Evolutionary conservation across 2,329 filamentous ascomycete genomes (phyloP).

Genomic region (Talaromyces islandicus): DNA sequence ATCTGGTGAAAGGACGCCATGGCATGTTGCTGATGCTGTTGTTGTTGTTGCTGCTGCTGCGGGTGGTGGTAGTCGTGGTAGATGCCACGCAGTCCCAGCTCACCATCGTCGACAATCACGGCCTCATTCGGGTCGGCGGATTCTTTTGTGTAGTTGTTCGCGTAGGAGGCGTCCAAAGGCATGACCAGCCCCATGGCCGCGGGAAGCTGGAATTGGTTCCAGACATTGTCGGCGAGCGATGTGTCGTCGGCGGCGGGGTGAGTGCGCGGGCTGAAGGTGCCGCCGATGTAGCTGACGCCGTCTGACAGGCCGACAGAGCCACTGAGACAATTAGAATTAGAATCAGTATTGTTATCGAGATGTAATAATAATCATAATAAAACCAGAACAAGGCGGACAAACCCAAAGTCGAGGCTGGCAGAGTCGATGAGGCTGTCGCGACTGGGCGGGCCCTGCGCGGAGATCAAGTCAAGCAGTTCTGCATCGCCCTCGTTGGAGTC

Average conservation of each 20-base stretch:
- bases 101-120: conserved; percentile 31
- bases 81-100: conserved; percentile 5
- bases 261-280: conserved; percentile 32
- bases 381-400: conserved; percentile 5
- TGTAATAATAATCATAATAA: too few species aligned
- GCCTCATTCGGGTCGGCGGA: conserved; percentile 20
- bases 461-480: conserved; percentile 28
- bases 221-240: conserved; percentile 31
- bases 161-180: conserved; percentile 25
- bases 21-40: neutral
- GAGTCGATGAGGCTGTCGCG: conserved; percentile 18
- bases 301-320: conserved; percentile 27
- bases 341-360: too few species aligned
- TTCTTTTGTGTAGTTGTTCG: conserved; percentile 30
- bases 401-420: conserved; percentile 23
- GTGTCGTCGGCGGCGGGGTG: conserved; percentile 33
- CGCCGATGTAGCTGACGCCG: conserved; percentile 25
- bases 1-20: conserved; percentile 8
- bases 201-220: conserved; percentile 32
- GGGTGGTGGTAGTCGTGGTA: conserved; percentile 3
- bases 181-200: conserved; percentile 26
- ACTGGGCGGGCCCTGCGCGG: conserved; percentile 23
- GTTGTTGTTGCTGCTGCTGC: neutral
- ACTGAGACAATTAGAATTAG: too few species aligned
- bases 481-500: conserved; percentile 33